Evolutionary conservation across 2,329 filamentous ascomycete genomes (phyloP).

Genomic region (Fonsecaea monophora): DNA sequence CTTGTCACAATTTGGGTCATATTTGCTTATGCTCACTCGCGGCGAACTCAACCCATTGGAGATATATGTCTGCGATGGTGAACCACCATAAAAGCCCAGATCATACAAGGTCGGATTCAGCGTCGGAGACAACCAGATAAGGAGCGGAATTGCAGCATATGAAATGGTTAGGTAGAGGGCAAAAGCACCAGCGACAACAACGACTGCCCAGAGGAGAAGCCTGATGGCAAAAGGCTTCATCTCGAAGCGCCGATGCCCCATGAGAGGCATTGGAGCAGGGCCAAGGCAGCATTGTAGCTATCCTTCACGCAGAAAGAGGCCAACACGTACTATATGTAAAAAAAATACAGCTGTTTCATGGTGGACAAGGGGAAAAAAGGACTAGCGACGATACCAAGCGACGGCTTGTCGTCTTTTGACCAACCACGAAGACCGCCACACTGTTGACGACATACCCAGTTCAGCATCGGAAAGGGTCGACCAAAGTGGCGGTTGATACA

Average conservation of each 20-base stretch:
- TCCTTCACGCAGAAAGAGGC: not conserved
- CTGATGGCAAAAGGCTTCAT: constrained; percentile 20
- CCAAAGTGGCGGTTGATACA: not conserved
- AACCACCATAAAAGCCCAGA: constrained; percentile 32
- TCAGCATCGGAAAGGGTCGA: not conserved
- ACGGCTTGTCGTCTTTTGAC: not conserved
- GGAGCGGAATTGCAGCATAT: constrained; percentile 22
- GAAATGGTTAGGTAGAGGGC: constrained; percentile 19
- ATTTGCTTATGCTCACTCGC: constrained; percentile 40
- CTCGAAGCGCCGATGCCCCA: constrained; percentile 8
- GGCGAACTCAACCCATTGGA: constrained; percentile 30
- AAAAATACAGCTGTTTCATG: constrained; percentile 1
- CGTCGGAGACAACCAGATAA: constrained; percentile 27
- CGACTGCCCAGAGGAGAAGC: constrained; percentile 8
- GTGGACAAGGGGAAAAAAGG: not conserved
- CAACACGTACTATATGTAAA: constrained; percentile 13
- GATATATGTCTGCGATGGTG: constrained; percentile 26
- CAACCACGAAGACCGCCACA: not conserved
- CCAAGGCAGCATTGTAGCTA: constrained; percentile 13
- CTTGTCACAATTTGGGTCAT: constrained; percentile 47
- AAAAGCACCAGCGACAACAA: constrained; percentile 7
- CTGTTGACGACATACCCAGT: not conserved
- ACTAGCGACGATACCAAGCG: constrained; percentile 1
- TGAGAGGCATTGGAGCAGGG: constrained; percentile 8
- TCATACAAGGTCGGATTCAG: constrained; percentile 30